phyloP scores from a whole-genome alignment of 768 basidiomycete genomes.

The Leccinum fibrillosum region DNA sequence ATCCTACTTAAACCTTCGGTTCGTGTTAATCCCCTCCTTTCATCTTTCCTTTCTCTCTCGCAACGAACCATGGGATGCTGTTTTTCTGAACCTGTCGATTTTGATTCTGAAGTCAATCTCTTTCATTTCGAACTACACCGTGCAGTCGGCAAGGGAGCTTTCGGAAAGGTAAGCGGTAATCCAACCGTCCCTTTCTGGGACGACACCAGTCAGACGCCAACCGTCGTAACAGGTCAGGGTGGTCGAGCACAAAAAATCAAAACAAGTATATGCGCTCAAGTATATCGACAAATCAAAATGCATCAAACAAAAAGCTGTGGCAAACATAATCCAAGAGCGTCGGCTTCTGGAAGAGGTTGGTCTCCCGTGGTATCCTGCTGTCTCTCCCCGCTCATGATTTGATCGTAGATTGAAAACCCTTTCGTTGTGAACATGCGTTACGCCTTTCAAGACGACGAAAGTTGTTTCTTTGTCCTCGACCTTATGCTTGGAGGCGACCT shows the following conservation, averaged over 20 bases:
- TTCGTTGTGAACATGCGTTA: constrained; percentile 90
- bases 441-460: constrained; percentile 96
- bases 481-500: constrained; percentile 96
- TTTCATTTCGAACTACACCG: constrained; percentile 97
- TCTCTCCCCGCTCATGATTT: constrained; percentile 9
- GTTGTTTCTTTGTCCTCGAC: constrained; percentile 97
- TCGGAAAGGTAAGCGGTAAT: constrained; percentile 75
- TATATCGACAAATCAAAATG: constrained; percentile 97
- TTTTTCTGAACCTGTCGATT: constrained; percentile 79
- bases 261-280: constrained; percentile 92
- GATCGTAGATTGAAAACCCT: constrained; percentile 74
- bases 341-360: constrained; percentile 86
- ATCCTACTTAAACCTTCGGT: constrained; percentile 22
- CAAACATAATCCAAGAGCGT: constrained; percentile 92
- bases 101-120: constrained; percentile 79
- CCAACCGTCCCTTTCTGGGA: not conserved
- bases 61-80: constrained; percentile 55
- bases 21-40: constrained; percentile 21
- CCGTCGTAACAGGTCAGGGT: constrained; percentile 72
- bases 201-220: not conserved
- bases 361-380: not conserved
- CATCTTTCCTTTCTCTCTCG: constrained; percentile 29
- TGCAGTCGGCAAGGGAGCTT: constrained; percentile 95
- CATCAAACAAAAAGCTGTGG: constrained; percentile 86
- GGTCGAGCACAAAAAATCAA: constrained; percentile 92